Evolutionary conservation across 2,329 filamentous ascomycete genomes (phyloP).

Genomic region (Neonectria faginata): DNA sequence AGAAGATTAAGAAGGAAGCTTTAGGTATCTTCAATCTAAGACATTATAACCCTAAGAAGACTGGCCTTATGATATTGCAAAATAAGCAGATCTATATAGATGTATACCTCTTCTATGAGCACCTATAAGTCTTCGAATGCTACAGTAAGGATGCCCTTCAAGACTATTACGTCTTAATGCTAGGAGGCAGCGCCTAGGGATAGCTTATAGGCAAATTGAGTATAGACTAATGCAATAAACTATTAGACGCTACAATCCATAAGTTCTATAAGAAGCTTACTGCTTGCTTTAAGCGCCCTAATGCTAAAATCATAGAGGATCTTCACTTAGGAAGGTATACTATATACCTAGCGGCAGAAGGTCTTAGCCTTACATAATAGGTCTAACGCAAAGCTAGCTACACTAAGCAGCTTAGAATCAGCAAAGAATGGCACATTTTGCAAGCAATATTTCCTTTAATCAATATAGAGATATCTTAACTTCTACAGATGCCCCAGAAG

Average conservation of each 20-base stretch:
- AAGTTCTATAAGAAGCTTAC: background rate
- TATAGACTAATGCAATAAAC: background rate
- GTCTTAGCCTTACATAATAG: background rate
- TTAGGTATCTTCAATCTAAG: too few relatives aligned
- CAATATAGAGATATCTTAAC: too few relatives aligned
- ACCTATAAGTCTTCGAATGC: too few relatives aligned
- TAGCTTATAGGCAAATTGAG: conserved; percentile 4
- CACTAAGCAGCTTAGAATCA: background rate
- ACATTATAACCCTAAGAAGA: too few relatives aligned
- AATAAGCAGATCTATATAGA: too few relatives aligned
- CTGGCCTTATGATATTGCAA: too few relatives aligned
- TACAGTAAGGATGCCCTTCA: too few relatives aligned
- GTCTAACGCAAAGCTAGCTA: background rate
- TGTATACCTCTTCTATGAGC: too few relatives aligned
- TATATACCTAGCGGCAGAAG: background rate
- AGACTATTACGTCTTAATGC: background rate
- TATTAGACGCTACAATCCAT: background rate
- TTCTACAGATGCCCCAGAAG: too few relatives aligned
- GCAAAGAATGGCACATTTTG: background rate
- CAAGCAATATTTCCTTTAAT: too few relatives aligned
- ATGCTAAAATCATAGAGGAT: background rate
- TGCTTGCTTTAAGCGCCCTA: background rate
- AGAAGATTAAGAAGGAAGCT: too few relatives aligned
- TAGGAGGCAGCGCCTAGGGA: background rate
- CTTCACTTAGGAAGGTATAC: background rate